Evolutionary conservation across 352 stramenopile genomes (phyloP), one percentile per base, ranked within the genome.

Genomic region (Phytophthora nicotianae): DNA sequence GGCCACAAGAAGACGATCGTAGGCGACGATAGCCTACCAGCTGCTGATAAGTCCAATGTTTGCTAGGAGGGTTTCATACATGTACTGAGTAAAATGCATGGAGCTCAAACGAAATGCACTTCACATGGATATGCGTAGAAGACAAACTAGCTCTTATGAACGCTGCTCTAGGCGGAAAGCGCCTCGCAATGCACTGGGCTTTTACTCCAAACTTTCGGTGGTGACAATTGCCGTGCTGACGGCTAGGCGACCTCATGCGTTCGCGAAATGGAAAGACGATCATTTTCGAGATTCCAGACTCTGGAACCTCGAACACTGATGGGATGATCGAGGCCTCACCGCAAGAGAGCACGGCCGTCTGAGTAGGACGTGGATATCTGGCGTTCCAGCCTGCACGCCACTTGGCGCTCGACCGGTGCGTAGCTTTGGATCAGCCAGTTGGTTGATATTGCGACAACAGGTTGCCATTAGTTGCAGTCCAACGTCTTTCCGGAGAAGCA

Each of bases 381-480:
- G 61, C 17, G 32, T 47, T 9, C 42, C 45, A 33, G 45, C 5
- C 16, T 64, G 60, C 8, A 62, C 55, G 5, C 53, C 54, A 50
- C 19, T 63, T 3, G 48, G 29, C 21, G 29, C 33, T 33, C 40
- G 52, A 2, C 38, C 24, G 0, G 50, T 40, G n/a, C 23, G 23
- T 2, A 49, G 5, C 21, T 65, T 71, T 8, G 43, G 23, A 16
- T 38, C 16, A 16, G 35, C 27, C 0, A 45, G 5, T 27, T 65
- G 33, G 21, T 57, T 74, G 29, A 74, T 56, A 20, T 68, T 63
- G 6, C 56, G 66, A 16, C 17, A 70, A 13, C 54, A 64, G 1
- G 66, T 68, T 8, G 46, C 66, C 23, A 70, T 42, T 3, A 74
- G 56, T 33, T 74, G 66, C 13, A 74, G 47, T 3, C 66, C 66